Percentiles rank a stretch among this genome's conserved stretches.
Evolutionary conservation across 805 yeast species (phyloP).

Genomic region (Starmerella sirachaensis): DNA sequence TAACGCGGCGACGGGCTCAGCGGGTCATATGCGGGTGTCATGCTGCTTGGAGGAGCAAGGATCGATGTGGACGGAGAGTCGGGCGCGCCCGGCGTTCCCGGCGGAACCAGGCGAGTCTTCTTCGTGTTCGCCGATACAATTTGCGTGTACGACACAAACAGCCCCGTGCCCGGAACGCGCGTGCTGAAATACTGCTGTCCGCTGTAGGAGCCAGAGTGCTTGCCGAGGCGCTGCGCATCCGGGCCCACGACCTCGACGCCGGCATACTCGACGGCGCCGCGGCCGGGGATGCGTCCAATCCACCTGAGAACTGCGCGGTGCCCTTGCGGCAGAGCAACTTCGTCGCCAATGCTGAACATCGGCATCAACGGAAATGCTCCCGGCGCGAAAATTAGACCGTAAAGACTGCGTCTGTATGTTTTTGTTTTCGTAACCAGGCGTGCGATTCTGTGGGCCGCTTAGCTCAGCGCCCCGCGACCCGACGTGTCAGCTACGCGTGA

Average conservation of each 20-base stretch:
- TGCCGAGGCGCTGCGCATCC: slow-evolving; percentile 48
- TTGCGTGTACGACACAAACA: slow-evolving; percentile 43
- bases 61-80: too few relatives aligned
- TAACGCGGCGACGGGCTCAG: slow-evolving; percentile 19
- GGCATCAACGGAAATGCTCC: slow-evolving; percentile 9
- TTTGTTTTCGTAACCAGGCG: too few relatives aligned
- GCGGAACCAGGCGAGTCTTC: slow-evolving; percentile 4
- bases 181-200: slow-evolving; percentile 62
- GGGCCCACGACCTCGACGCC: slow-evolving; percentile 72
- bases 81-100: neutral
- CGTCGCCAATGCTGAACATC: slow-evolving; percentile 26
- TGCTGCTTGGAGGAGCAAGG: neutral
- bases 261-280: slow-evolving; percentile 57
- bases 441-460: too few relatives aligned
- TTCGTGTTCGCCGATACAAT: slow-evolving; percentile 21
- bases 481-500: too few relatives aligned
- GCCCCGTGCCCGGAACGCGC: slow-evolving; percentile 51
- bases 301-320: slow-evolving; percentile 57
- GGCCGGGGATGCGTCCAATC: slow-evolving; percentile 62
- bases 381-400: too few relatives aligned
- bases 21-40: slow-evolving; percentile 2
- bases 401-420: too few relatives aligned
- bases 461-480: too few relatives aligned
- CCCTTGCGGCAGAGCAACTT: slow-evolving; percentile 45
- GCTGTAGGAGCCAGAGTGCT: slow-evolving; percentile 72